Conservation (phyloP, 2,329 filamentous ascomycete genomes). For the Berkeleyomyces basicola region DNA sequence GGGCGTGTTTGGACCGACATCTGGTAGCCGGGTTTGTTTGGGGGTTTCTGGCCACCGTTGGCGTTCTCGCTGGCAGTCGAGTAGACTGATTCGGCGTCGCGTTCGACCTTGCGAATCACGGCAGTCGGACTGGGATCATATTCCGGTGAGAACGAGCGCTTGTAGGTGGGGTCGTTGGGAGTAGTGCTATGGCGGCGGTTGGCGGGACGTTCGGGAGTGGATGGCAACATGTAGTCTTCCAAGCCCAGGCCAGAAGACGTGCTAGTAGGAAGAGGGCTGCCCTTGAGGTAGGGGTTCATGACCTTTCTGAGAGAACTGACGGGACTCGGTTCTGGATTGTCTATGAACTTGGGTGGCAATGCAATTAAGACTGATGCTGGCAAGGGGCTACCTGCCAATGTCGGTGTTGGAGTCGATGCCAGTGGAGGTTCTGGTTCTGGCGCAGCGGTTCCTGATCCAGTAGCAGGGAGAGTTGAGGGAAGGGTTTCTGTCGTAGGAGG, state of each 20-base stretch:
- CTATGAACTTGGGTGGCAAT: constrained; percentile 21
- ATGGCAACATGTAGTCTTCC: constrained; percentile 9
- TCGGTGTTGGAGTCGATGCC: not conserved
- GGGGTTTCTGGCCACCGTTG: not conserved
- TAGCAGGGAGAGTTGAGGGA: constrained; percentile 3
- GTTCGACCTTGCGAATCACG: constrained; percentile 48
- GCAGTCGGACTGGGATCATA: constrained; percentile 58
- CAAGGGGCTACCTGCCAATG: constrained; percentile 4
- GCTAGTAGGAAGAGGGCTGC: constrained; percentile 4
- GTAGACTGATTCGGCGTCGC: constrained; percentile 23
- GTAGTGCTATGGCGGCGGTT: constrained; percentile 8
- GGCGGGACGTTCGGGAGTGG: constrained; percentile 8
- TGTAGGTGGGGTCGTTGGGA: constrained; percentile 18
- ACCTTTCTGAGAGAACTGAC: constrained; percentile 69
- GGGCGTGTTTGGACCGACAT: not conserved
- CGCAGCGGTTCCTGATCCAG: not conserved
- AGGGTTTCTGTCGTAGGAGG: not conserved
- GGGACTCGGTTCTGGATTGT: constrained; percentile 37
- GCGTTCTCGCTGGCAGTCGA: constrained; percentile 14
- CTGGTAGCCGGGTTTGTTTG: not conserved
- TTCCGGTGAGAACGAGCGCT: constrained; percentile 54
- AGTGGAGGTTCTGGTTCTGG: not conserved
- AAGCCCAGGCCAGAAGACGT: not conserved
- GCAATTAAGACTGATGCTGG: constrained; percentile 22
- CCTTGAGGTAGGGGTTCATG: constrained; percentile 66